Evolutionary conservation across 2,329 filamentous ascomycete genomes (phyloP), one percentile per base, ranked within the genome.

Genomic region (Cladosporium sp.): DNA sequence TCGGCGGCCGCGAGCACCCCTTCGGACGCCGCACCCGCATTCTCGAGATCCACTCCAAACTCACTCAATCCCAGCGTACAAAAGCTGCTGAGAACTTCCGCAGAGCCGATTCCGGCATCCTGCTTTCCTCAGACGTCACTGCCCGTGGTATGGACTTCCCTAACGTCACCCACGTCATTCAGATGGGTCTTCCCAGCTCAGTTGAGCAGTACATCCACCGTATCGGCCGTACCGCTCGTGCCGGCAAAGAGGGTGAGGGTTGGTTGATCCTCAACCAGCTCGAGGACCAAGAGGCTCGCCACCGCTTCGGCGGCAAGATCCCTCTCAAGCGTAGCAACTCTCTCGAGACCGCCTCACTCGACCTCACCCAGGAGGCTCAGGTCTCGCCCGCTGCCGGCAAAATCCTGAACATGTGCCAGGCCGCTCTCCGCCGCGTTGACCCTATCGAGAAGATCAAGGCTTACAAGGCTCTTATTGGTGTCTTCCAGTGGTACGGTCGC

Each of bases 11-110:
- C 14, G 29, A 58, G n/a, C 50, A 66, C 37, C 37, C 57, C n/a
- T 66, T 66, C 26, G 59, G 64, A 7, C 49, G 63, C 52, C 69
- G 71, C 11, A 70, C 81, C 62, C 80, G 77, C 73, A 73, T 85
- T 31, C 81, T 80, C 71, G 83, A 89, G 69, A 94, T 99, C 66
- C 93, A 98, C 78, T 90, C 92, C 18, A 89, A 89, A 72, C 86
- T 97, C 53, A 83, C 80, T 2, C 95, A 99, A 76, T 58, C 23
- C 0, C 80, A 85, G 72, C 88, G 95, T 60, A 95, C 92, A 1
- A 81, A 78, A 56, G 87, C 87, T 40, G 88, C 94, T 0, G 87
- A 94, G 0, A 75, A 72, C 29, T 99, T 97, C 86, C 88, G 91
- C 55, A 74, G 72, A 16, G 79, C 86, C n/a, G 75, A 79, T 31